Conservation (phyloP, 495 filamentous ascomycete genomes). For the Pyronema omphalodes region DNA sequence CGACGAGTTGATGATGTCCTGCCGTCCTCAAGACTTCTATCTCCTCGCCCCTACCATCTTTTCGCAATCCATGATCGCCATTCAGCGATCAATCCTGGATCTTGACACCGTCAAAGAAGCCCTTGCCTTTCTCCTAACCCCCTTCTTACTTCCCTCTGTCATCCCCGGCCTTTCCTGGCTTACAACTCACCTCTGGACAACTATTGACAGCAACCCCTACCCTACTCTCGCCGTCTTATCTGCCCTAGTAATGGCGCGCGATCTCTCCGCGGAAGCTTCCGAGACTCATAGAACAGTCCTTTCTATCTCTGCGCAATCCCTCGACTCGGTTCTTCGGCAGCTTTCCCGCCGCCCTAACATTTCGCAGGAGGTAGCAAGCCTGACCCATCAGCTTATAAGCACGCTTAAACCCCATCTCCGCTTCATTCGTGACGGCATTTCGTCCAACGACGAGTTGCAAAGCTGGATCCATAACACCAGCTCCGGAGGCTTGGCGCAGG, state of each 20-base stretch:
- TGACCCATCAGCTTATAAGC: constrained; percentile 40
- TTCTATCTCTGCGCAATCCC: constrained; percentile 56
- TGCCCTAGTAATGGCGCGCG: constrained; percentile 41
- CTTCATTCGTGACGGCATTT: constrained; percentile 39
- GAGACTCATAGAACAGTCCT: constrained; percentile 69
- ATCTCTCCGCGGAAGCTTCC: constrained; percentile 61
- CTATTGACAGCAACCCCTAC: constrained; percentile 34
- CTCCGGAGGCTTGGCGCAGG: constrained; percentile 43
- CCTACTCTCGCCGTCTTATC: constrained; percentile 60
- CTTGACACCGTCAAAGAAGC: constrained; percentile 73
- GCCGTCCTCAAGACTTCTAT: constrained; percentile 87
- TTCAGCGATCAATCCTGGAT: constrained; percentile 46
- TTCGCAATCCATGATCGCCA: constrained; percentile 62
- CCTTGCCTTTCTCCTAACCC: constrained; percentile 77
- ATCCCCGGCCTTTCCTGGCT: constrained; percentile 68
- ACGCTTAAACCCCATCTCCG: constrained; percentile 50
- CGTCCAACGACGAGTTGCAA: constrained; percentile 56
- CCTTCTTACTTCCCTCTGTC: constrained; percentile 74
- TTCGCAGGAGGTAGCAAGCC: neutral
- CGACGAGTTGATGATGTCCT: constrained; percentile 80
- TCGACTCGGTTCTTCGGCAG: constrained; percentile 57
- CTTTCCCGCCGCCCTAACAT: constrained; percentile 37
- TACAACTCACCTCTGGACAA: constrained; percentile 61
- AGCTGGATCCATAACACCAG: constrained; percentile 45
- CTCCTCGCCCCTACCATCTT: constrained; percentile 78